Conservation (phyloP, 108 stramenopile species). For the Skeletonema potamos region DNA sequence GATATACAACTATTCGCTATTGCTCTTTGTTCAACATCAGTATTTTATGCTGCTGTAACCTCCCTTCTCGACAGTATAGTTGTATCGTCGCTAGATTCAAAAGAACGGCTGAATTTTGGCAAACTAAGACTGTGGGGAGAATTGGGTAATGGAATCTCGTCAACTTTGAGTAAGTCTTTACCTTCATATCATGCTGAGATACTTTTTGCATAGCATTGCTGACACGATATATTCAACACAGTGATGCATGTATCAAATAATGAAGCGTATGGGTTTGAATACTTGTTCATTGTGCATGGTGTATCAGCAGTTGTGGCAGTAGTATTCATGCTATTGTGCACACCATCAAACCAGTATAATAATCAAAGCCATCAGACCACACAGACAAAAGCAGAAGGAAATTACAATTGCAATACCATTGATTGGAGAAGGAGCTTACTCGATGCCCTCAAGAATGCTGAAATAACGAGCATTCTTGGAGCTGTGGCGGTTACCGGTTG, state of each 20-base stretch:
- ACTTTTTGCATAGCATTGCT: no score
- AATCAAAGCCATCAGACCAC: background rate
- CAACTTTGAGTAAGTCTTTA: constrained; percentile 17
- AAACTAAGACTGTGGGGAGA: constrained; percentile 92
- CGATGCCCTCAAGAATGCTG: constrained; percentile 11
- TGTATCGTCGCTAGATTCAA: constrained; percentile 55
- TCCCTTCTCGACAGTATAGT: constrained; percentile 90
- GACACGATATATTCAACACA: no score
- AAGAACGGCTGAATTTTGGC: constrained; percentile 77
- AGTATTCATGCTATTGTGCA: constrained; percentile 13
- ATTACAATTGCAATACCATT: background rate
- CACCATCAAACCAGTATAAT: constrained; percentile 1
- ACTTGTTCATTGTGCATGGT: constrained; percentile 30
- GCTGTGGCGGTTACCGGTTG: constrained; percentile 25
- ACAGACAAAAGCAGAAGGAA: background rate
- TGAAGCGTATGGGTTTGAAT: background rate
- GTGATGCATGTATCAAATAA: background rate
- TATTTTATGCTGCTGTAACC: constrained; percentile 33
- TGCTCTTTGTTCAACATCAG: constrained; percentile 24
- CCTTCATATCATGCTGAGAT: background rate
- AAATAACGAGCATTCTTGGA: constrained; percentile 26
- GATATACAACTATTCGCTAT: constrained; percentile 12
- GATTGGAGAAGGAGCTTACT: constrained; percentile 26
- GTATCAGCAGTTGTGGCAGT: constrained; percentile 18
- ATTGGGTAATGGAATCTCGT: constrained; percentile 88